phyloP scores from a whole-genome alignment of 2,329 filamentous ascomycete species.

The Aspergillus fijiensis region DNA sequence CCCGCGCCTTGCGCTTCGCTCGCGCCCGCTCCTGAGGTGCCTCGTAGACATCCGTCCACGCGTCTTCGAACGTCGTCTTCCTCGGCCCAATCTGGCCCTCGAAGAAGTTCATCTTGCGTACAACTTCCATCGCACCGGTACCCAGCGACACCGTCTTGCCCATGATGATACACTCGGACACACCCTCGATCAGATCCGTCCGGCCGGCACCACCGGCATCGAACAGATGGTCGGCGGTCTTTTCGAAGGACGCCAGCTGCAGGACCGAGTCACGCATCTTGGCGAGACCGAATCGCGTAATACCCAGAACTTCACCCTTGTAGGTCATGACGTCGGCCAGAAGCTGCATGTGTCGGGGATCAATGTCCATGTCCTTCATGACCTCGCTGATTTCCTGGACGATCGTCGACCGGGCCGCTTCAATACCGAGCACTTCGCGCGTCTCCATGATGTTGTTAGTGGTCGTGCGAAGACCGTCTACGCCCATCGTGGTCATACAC shows the following conservation, averaged over 20 bases:
- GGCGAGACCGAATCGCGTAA: conserved; percentile 90
- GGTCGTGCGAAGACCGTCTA: conserved; percentile 71
- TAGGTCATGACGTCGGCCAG: conserved; percentile 98
- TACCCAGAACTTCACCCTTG: conserved; percentile 94
- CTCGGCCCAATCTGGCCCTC: conserved; percentile 59
- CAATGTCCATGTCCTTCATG: conserved; percentile 93
- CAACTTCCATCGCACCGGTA: conserved; percentile 88
- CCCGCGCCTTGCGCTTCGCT: conserved; percentile 8
- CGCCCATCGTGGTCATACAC: conserved; percentile 92
- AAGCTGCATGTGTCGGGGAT: conserved; percentile 96
- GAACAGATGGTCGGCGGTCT: conserved; percentile 96
- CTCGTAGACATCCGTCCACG: conserved; percentile 32
- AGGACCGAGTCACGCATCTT: conserved; percentile 96
- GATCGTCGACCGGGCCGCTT: conserved; percentile 87
- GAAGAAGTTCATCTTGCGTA: conserved; percentile 69
- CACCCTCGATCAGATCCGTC: conserved; percentile 86
- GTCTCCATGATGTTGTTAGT: conserved; percentile 92
- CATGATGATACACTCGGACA: conserved; percentile 97
- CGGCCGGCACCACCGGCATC: conserved; percentile 92
- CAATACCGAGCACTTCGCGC: conserved; percentile 83
- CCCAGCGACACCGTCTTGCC: conserved; percentile 90
- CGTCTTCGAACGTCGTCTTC: conserved; percentile 67
- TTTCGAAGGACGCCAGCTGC: conserved; percentile 94
- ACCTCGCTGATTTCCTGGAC: conserved; percentile 82
- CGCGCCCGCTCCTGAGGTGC: conserved; percentile 12